Percentiles rank a stretch among this genome's conserved stretches.
Conservation (phyloP, 1,139 yeast genomes). For the Torulaspora globosa region DNA sequence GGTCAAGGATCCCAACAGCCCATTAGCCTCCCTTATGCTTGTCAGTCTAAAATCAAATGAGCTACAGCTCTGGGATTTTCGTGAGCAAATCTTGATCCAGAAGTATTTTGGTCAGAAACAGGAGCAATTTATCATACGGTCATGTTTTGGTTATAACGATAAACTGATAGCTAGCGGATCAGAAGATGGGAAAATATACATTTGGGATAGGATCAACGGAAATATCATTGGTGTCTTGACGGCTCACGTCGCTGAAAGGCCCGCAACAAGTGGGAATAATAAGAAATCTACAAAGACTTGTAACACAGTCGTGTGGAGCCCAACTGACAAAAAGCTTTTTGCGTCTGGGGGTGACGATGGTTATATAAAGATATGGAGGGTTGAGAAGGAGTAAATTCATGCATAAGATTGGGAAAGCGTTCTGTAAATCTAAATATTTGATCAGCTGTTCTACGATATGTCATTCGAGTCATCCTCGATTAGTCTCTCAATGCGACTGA, state of each 20-base stretch:
- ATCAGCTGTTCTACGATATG: neutral
- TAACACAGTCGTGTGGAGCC: conserved; percentile 65
- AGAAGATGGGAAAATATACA: conserved; percentile 71
- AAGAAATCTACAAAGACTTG: conserved; percentile 32
- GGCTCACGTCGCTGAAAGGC: conserved; percentile 48
- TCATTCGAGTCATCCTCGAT: neutral
- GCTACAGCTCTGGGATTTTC: conserved; percentile 71
- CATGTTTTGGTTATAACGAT: conserved; percentile 73
- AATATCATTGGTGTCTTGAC: conserved; percentile 57
- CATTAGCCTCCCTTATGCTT: conserved; percentile 41
- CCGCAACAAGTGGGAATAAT: conserved; percentile 15
- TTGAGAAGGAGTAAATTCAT: conserved; percentile 29
- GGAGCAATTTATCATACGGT: conserved; percentile 64
- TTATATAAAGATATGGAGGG: conserved; percentile 62
- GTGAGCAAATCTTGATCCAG: conserved; percentile 47
- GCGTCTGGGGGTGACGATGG: conserved; percentile 87
- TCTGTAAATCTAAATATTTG: neutral
- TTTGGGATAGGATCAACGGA: conserved; percentile 78
- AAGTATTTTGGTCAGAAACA: conserved; percentile 72
- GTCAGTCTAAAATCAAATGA: conserved; percentile 74
- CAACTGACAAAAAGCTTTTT: conserved; percentile 51
- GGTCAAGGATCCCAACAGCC: conserved; percentile 11
- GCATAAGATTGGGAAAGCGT: neutral
- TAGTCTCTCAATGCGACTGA: conserved; percentile 24
- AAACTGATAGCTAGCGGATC: conserved; percentile 75